Conservation (phyloP, 2,329 filamentous ascomycete genomes). For the Alternaria brassicae region DNA sequence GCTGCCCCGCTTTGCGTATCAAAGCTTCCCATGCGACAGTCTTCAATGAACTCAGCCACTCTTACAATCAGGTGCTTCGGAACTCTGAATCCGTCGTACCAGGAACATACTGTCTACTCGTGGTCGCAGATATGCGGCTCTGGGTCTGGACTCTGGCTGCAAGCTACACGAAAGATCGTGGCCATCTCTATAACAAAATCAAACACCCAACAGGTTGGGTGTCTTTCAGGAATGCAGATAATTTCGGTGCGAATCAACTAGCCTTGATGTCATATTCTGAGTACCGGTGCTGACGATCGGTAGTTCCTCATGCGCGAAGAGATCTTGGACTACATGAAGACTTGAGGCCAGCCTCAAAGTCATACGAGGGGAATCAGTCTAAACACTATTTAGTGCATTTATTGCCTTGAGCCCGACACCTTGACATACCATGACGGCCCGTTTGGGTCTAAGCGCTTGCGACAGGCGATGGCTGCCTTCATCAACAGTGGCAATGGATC, state of each 20-base stretch:
- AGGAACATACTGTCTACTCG: slow-evolving; percentile 7
- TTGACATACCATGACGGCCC: slow-evolving; percentile 15
- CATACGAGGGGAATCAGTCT: neutral
- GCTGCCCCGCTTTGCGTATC: slow-evolving; percentile 8
- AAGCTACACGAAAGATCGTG: slow-evolving; percentile 12
- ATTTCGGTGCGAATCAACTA: neutral
- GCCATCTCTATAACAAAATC: slow-evolving; percentile 1
- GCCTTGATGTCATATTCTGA: neutral
- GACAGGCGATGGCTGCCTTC: slow-evolving; percentile 8
- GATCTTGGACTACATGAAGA: slow-evolving; percentile 1
- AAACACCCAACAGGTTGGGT: slow-evolving; percentile 4
- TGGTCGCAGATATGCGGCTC: slow-evolving; percentile 10
- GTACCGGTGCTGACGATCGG: neutral
- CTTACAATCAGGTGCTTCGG: neutral
- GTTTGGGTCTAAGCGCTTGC: slow-evolving; percentile 7
- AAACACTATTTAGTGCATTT: neutral
- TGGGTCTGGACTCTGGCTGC: slow-evolving; percentile 8
- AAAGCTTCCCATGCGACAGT: neutral
- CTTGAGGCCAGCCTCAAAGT: slow-evolving; percentile 4
- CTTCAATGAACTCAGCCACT: neutral
- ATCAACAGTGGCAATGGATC: slow-evolving; percentile 4
- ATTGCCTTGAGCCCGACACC: neutral
- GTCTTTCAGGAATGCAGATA: slow-evolving; percentile 9
- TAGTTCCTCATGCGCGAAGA: slow-evolving; percentile 12
- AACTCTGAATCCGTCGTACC: neutral